These are phyloP conservation scores for Isatis lusitanica DNA, from an alignment of 441 rosid species.

Conservation along the genomic window DNA sequence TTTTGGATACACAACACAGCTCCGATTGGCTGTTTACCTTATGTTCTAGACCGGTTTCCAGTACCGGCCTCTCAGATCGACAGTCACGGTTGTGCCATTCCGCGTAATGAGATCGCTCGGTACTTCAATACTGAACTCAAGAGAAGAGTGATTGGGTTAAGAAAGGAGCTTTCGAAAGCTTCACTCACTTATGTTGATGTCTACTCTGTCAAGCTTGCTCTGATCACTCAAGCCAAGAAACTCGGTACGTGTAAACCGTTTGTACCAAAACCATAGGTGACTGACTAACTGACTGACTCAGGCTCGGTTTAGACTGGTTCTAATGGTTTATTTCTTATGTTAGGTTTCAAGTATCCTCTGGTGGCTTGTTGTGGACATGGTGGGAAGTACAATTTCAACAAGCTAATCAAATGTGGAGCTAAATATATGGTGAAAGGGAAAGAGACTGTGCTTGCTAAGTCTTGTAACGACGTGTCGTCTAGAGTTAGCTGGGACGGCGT, in stretches of 20 bases:
- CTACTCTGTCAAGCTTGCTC: conserved; percentile 49
- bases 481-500: conserved; percentile 63
- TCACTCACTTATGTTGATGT: conserved; percentile 48
- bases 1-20: conserved; percentile 85
- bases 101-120: conserved; percentile 57
- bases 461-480: conserved; percentile 47
- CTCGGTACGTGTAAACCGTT: conserved; percentile 34
- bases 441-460: conserved; percentile 48
- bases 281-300: background rate
- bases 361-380: conserved; percentile 88
- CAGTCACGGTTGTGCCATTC: conserved; percentile 54
- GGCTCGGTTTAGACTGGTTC: conserved; percentile 10
- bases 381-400: conserved; percentile 57
- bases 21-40: conserved; percentile 72
- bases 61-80: conserved; percentile 47
- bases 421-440: conserved; percentile 44
- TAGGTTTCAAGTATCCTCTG: conserved; percentile 44
- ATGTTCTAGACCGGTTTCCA: conserved; percentile 47
- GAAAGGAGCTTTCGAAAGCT: conserved; percentile 45
- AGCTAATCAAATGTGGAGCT: conserved; percentile 47
- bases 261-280: background rate
- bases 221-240: conserved; percentile 49
- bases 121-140: conserved; percentile 43
- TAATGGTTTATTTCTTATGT: background rate
- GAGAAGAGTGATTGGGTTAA: conserved; percentile 34